phyloP scores from a whole-genome alignment of 2,329 filamentous ascomycete species.

The Triangularia verruculosa region DNA sequence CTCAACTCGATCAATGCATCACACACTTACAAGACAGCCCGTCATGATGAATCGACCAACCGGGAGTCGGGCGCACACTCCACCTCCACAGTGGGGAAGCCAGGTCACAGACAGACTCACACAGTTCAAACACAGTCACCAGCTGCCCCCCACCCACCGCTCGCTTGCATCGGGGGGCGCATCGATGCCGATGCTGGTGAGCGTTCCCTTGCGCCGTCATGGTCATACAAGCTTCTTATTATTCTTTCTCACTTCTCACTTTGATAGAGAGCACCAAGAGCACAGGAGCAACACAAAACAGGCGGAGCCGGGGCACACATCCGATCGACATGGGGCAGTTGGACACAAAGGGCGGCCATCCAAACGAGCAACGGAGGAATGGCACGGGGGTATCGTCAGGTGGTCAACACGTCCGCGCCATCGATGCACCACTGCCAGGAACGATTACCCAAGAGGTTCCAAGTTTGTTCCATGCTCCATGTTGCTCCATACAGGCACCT shows the following conservation, averaged over 20 bases:
- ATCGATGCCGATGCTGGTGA: neutral
- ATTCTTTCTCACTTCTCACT: neutral
- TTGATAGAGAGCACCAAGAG: no score
- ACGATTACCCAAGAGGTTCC: conserved; percentile 12
- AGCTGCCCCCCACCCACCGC: neutral
- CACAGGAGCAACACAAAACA: neutral
- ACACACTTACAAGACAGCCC: neutral
- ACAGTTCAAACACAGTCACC: neutral
- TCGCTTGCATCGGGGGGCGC: neutral
- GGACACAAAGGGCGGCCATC: neutral
- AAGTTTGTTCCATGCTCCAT: neutral
- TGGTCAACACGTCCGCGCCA: conserved; percentile 14
- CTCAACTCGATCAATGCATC: neutral
- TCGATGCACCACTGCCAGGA: conserved; percentile 15
- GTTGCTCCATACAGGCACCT: neutral
- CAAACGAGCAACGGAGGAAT: neutral
- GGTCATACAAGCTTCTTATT: neutral
- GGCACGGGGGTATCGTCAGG: conserved; percentile 19
- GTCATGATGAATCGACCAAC: conserved; percentile 16
- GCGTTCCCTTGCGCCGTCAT: neutral
- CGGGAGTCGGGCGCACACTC: conserved; percentile 8
- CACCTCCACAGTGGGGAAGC: neutral
- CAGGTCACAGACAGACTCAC: neutral
- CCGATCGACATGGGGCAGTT: conserved; percentile 10
- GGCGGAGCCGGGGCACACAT: neutral